Evolutionary conservation across 257 asterid genomes (phyloP).

Genomic region (Asclepias syriaca): DNA sequence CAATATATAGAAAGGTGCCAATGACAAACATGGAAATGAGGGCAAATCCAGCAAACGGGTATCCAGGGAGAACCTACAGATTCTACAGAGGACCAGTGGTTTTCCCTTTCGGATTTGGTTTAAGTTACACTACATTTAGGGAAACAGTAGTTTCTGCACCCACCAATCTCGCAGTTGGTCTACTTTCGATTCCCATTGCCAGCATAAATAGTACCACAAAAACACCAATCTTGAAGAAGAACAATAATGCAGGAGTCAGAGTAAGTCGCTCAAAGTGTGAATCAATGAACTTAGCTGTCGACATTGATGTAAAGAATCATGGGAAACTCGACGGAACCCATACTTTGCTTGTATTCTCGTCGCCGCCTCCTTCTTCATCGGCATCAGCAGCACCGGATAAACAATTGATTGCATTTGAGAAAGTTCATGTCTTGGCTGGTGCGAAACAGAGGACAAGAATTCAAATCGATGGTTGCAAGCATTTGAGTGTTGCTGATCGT

Average conservation of each 20-base stretch:
- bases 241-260: constrained; percentile 29
- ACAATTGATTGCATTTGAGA: constrained; percentile 60
- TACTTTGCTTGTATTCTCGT: constrained; percentile 48
- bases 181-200: constrained; percentile 7
- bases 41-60: constrained; percentile 62
- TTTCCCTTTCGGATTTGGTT: constrained; percentile 68
- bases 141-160: constrained; percentile 53
- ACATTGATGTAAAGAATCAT: constrained; percentile 51
- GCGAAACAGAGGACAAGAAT: constrained; percentile 35
- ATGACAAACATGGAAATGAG: constrained; percentile 84
- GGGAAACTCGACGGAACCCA: constrained; percentile 80
- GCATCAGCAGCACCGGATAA: constrained; percentile 25
- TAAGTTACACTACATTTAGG: constrained; percentile 57
- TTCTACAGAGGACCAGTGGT: constrained; percentile 82
- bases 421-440: constrained; percentile 45
- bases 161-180: constrained; percentile 37
- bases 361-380: constrained; percentile 15
- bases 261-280: constrained; percentile 62
- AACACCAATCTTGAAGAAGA: constrained; percentile 21
- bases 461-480: constrained; percentile 50
- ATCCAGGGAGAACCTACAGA: constrained; percentile 83
- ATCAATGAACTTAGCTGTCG: constrained; percentile 39
- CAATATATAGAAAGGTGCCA: constrained; percentile 51
- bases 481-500: constrained; percentile 54
- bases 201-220: constrained; percentile 22